Evolutionary conservation across 768 basidiomycete species (phyloP).

Genomic region (Tephrocybe sp.): DNA sequence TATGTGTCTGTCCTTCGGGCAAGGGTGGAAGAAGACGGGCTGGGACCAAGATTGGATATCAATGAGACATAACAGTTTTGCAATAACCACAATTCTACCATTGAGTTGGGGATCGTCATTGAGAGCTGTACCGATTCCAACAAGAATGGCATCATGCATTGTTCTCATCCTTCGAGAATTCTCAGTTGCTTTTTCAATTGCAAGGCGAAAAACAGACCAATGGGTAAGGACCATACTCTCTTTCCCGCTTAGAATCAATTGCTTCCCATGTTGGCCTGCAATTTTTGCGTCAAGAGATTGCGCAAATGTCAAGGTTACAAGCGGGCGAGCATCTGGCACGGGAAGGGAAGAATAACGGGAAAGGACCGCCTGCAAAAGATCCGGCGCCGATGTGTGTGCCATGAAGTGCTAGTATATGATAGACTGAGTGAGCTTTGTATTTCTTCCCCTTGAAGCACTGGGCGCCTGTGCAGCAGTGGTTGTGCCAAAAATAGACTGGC

Average conservation of each 20-base stretch:
- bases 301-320: conserved; percentile 81
- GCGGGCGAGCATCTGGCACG: conserved; percentile 38
- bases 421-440: too few species aligned
- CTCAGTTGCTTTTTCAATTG: neutral
- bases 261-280: conserved; percentile 67
- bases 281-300: conserved; percentile 89
- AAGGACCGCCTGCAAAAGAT: conserved; percentile 24
- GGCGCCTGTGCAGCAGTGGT: too few species aligned
- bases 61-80: neutral
- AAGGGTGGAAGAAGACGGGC: conserved; percentile 55
- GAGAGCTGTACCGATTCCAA: conserved; percentile 86
- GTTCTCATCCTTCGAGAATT: conserved; percentile 68
- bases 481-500: neutral
- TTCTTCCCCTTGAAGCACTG: too few species aligned
- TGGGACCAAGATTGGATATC: conserved; percentile 22
- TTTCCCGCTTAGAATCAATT: conserved; percentile 78
- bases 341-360: conserved; percentile 15
- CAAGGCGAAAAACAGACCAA: conserved; percentile 51
- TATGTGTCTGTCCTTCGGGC: conserved; percentile 31
- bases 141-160: conserved; percentile 88
- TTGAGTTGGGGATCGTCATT: conserved; percentile 96
- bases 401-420: neutral
- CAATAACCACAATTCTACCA: conserved; percentile 44
- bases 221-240: conserved; percentile 95
- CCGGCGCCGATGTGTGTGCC: conserved; percentile 16